phyloP scores from a whole-genome alignment of 495 filamentous ascomycete species.

The Penicillium ochrochloron region DNA sequence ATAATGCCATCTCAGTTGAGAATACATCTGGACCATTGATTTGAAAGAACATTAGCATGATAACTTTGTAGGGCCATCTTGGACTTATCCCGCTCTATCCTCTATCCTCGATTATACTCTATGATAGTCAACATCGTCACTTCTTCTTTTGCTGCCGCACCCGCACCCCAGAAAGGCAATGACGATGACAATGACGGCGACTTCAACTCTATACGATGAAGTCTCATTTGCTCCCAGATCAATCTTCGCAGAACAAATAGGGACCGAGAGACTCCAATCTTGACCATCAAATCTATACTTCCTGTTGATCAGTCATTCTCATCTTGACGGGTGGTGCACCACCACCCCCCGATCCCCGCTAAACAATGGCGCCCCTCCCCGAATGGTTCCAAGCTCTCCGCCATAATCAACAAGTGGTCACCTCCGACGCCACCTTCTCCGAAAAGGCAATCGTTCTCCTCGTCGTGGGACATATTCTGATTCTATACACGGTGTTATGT shows the following conservation, averaged over 20 bases:
- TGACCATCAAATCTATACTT: neutral
- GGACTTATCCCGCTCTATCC: neutral
- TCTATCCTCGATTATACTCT: neutral
- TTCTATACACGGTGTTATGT: neutral
- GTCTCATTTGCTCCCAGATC: neutral
- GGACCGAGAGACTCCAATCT: neutral
- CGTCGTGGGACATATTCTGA: neutral
- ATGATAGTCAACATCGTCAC: neutral
- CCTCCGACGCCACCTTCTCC: neutral
- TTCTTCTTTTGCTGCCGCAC: neutral
- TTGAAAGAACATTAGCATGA: neutral
- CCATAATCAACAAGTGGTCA: neutral
- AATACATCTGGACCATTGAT: neutral
- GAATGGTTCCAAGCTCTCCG: neutral
- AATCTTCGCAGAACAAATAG: neutral
- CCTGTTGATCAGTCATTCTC: neutral
- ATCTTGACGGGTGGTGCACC: neutral
- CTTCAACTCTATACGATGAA: neutral
- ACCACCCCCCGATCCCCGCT: neutral
- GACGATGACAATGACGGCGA: neutral
- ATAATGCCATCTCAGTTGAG: neutral
- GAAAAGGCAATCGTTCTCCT: neutral
- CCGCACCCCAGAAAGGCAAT: neutral
- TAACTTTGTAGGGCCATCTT: neutral
- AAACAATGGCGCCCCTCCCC: slow-evolving; percentile 1